Base-by-base conservation (phyloP, 768 basidiomycete species). In the Mrakia blollopis region DNA sequence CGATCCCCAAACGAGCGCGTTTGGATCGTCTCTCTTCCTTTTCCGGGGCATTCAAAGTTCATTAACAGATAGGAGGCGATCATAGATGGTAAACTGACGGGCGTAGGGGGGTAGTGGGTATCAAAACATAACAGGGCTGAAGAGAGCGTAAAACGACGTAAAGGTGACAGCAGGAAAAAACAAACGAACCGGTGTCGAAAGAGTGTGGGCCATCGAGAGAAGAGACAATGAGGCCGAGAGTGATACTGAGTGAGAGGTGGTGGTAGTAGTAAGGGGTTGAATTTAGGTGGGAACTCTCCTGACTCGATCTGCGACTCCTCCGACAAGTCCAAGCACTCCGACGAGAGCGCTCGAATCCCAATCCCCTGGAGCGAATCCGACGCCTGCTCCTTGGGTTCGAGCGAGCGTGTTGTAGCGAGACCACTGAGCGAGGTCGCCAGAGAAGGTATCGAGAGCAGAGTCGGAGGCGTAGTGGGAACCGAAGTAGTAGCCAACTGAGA, bases 361-460 rank as follows among this genome's bases (percentile, higher is more conserved):
- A 6, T 39, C 35, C 1, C 28, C 72, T 18, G 67, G 71, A 23
- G 47, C 47, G 50, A 77, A 77, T 37, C 76, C 76, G 44, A 77
- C 47, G 4, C 76, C 76, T 30, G 50, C 60, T 13, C 76, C 76
- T 37, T 77, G 76, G 0, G 68, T 47, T 47, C 76, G 70, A 50
- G 76, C 76, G 37, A 77, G 76, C 50, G 72, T 62, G 63, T 77
- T 77, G 71, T 77, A 77, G 18, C 60, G 25, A 23, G 54, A 30
- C 75, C 75, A 76, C 13, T 35, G 67, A 21, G 75, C 39, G 41
- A 44, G 54, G 41, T 76, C 75, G 30, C 23, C 30, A 0, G 68
- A 35, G 18, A 76, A 57, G n/a, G 69, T 37, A 37, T 44, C 30
- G 68, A 60, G 57, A 7, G 65, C 9, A 23, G 65, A 68, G 65